These are phyloP conservation scores for Panicum miliaceum DNA, from an alignment of 176 grass and related monocot species.

Conservation along the genomic window DNA sequence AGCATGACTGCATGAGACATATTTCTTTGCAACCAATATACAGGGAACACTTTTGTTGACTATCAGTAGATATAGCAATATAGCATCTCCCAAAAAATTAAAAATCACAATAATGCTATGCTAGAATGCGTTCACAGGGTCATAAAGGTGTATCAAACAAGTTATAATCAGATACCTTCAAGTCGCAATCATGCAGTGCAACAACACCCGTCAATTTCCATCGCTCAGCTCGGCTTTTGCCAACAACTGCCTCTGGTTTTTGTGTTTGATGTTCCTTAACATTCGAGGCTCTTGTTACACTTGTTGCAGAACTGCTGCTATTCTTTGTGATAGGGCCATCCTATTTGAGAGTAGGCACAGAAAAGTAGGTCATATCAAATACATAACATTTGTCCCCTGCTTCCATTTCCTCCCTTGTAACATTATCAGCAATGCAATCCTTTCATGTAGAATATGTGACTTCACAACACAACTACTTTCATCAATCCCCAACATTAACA, in stretches of 20 bases:
- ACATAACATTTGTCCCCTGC: neutral
- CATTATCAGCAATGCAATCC: constrained; percentile 16
- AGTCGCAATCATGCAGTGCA: constrained; percentile 61
- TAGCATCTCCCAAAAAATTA: neutral
- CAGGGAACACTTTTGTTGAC: neutral
- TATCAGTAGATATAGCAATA: neutral
- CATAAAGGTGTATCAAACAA: constrained; percentile 26
- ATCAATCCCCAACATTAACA: neutral
- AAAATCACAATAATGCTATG: neutral
- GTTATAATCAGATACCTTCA: constrained; percentile 65
- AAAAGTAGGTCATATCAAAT: neutral
- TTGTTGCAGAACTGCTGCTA: constrained; percentile 36
- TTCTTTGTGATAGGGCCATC: constrained; percentile 84
- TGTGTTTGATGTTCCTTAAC: constrained; percentile 43
- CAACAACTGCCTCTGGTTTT: constrained; percentile 48
- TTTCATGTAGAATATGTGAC: constrained; percentile 1
- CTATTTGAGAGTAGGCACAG: constrained; percentile 43
- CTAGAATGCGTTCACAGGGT: neutral
- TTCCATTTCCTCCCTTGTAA: neutral
- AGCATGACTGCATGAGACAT: neutral
- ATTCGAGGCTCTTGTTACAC: constrained; percentile 45
- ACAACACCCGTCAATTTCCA: constrained; percentile 88
- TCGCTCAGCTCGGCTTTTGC: constrained; percentile 59
- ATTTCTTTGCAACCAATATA: neutral
- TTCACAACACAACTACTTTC: neutral